Conservation (phyloP, 2,329 filamentous ascomycete genomes). For the Phyllosticta paracitricarpa region DNA sequence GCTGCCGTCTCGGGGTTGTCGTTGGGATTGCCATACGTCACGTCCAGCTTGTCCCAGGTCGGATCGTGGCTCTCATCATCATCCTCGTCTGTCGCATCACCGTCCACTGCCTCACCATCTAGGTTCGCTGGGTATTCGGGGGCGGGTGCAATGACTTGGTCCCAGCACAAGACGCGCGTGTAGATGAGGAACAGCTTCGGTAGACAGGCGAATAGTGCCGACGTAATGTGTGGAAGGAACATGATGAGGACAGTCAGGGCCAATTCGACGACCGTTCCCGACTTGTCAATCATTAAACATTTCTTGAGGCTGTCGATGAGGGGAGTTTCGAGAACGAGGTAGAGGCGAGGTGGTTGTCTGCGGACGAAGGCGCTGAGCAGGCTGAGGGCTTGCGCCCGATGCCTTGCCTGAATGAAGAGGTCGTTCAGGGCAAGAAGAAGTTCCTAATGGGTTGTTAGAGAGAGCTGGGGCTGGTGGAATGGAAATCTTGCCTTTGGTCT, state of each 20-base stretch:
- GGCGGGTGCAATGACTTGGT: slow-evolving; percentile 32
- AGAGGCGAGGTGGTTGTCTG: slow-evolving; percentile 67
- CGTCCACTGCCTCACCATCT: slow-evolving; percentile 12
- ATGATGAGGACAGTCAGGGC: slow-evolving; percentile 68
- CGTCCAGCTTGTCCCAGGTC: slow-evolving; percentile 56
- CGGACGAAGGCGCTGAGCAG: slow-evolving; percentile 65
- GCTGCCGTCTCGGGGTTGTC: slow-evolving; percentile 49
- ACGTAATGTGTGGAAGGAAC: slow-evolving; percentile 73
- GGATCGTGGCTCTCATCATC: slow-evolving; percentile 27
- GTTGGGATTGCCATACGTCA: slow-evolving; percentile 53
- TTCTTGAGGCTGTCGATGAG: slow-evolving; percentile 62
- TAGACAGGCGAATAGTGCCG: slow-evolving; percentile 54
- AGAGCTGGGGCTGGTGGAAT: neutral
- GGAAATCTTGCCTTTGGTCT: slow-evolving; percentile 46
- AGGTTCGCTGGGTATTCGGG: slow-evolving; percentile 17
- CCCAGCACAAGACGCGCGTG: slow-evolving; percentile 70
- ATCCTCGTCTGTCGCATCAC: slow-evolving; percentile 21
- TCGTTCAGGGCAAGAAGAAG: slow-evolving; percentile 57
- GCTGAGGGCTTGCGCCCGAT: slow-evolving; percentile 54
- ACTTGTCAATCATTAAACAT: slow-evolving; percentile 68
- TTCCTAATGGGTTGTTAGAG: slow-evolving; percentile 35
- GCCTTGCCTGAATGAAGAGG: slow-evolving; percentile 54
- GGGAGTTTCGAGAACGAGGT: slow-evolving; percentile 61
- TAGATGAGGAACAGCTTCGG: slow-evolving; percentile 74
- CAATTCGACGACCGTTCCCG: slow-evolving; percentile 64